A percentile compares a stretch with the other conserved stretches of the same genome.
Conservation (phyloP, 176 grass and related monocot genomes). For the Aegilops sharonensis region DNA sequence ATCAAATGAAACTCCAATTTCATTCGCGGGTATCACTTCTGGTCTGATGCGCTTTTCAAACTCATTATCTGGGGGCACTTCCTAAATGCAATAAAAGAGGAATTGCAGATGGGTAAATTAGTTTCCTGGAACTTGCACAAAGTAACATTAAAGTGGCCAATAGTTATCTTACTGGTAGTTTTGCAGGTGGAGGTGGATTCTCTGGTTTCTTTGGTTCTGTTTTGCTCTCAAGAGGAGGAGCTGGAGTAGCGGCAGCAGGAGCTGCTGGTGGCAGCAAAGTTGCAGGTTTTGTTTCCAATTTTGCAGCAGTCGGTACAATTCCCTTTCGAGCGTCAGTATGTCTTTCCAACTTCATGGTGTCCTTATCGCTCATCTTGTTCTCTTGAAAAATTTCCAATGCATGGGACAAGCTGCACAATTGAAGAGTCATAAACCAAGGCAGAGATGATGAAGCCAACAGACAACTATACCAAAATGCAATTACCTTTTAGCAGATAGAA, state of each 20-base stretch:
- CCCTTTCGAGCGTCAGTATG: slow-evolving; percentile 20
- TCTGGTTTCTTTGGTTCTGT: slow-evolving; percentile 51
- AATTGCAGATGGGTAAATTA: slow-evolving; percentile 23
- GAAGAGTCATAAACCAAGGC: slow-evolving; percentile 31
- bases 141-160: slow-evolving; percentile 12
- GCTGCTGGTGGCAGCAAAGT: slow-evolving; percentile 28
- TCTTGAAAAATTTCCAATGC: slow-evolving; percentile 82
- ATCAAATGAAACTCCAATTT: slow-evolving; percentile 80
- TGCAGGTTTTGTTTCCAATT: slow-evolving; percentile 69
- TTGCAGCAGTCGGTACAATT: slow-evolving; percentile 38
- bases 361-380: slow-evolving; percentile 55
- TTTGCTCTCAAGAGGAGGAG: slow-evolving; percentile 45
- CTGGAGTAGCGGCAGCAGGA: not conserved
- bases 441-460: slow-evolving; percentile 11
- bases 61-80: slow-evolving; percentile 67
- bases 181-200: slow-evolving; percentile 41
- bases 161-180: slow-evolving; percentile 47
- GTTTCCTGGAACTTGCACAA: not conserved
- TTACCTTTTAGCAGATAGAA: slow-evolving; percentile 78
- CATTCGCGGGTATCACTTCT: slow-evolving; percentile 78
- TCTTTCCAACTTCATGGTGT: slow-evolving; percentile 47
- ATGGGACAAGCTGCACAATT: slow-evolving; percentile 59
- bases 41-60: slow-evolving; percentile 87
- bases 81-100: slow-evolving; percentile 26
- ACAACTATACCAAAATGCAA: not conserved